Evolutionary conservation across 441 rosid genomes (phyloP), one percentile per base, ranked within the genome.

Genomic region (Brassica hybrid): DNA sequence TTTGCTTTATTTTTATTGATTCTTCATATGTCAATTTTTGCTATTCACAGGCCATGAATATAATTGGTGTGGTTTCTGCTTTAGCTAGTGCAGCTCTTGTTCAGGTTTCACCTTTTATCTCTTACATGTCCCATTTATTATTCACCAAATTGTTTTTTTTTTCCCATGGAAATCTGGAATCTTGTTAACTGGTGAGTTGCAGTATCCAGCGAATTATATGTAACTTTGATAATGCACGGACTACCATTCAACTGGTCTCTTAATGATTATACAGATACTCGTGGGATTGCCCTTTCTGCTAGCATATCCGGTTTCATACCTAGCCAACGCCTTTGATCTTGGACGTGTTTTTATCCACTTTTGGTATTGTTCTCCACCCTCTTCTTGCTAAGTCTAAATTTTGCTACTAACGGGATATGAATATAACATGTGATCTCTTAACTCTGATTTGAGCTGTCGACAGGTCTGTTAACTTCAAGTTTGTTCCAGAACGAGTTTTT

Each of bases 401-500:
- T 78, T 0, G 12, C 45, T 38, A 27, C n/a, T n/a, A n/a, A 21
- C 73, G 25, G 23, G 17, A 66, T 67, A 9, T 54, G 60, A 2
- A 30, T 59, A 18, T 34, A 27, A 60, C 50, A 21, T 72, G 74
- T 75, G 76, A 76, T 69, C 23, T 62, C 65, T n/a, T n/a, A n/a
- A n/a, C n/a, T n/a, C n/a, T n/a, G n/a, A 6, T 68, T 61, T 67
- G 83, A 64, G 60, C 74, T 85, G 48, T 77, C 74, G 63, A 76
- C 86, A 95, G 99, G 99, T 95, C 99, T 81, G 98, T 95, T 61
- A 95, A 95, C 91, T 91, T 95, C 94, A 95, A 93, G 80, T 95
- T 95, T 67, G 79, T 93, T 77, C 93, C 96, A 61, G 98, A 95
- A 82, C 88, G 86, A 76, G 73, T 90, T 76, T 95, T 95, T 83